Evolutionary conservation across 192 early-diverging fungal species (phyloP), one percentile per base, ranked within the genome.

Genomic region (Thoreauomyces humboldtii): DNA sequence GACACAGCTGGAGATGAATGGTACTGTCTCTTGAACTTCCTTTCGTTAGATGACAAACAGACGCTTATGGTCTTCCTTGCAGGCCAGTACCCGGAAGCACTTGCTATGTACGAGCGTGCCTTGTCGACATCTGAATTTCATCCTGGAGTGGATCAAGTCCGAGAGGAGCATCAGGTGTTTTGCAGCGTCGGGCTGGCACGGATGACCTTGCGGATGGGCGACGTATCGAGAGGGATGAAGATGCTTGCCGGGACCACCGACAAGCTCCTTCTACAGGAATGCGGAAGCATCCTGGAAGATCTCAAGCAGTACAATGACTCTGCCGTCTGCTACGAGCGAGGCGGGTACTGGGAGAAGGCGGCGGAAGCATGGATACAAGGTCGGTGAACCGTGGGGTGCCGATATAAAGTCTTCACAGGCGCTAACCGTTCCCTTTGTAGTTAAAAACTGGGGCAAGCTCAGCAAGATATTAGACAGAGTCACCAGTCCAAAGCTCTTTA

Each of bases 331-430:
- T 84, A 62, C 38, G 78, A 84, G 61, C 33, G 72, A 17, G 74
- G 76, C 0, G 61, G 59, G 9, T 32, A 58, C 7, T 84, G 73
- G 69, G 82, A 84, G 53, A 72, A 72, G 44, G 81, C 82, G 7
- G 82, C 82, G 1, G 73, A 81, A 24, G 57, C 70, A 4, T 84
- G 70, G 50, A 70, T 84, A 32, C 78, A 81, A 74, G 77, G 76
- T 80, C 54, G 2, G 51, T 17, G 14, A 46, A 12, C 38, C 38
- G 38, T 17, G 38, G 17, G 9, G 17, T 41, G 17, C 17, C 38
- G 9, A 17, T 17, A 12, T 41, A 41, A 41, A 12, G 9, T 41
- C n/a, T n/a, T n/a, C n/a, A n/a, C n/a, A n/a, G n/a, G n/a, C n/a
- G 38, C 38, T 41, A 41, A 41, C 17, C 38, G 38, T 41, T 47